Base-by-base conservation (phyloP, 441 rosid genomes). In the Erysimum cheiri region DNA sequence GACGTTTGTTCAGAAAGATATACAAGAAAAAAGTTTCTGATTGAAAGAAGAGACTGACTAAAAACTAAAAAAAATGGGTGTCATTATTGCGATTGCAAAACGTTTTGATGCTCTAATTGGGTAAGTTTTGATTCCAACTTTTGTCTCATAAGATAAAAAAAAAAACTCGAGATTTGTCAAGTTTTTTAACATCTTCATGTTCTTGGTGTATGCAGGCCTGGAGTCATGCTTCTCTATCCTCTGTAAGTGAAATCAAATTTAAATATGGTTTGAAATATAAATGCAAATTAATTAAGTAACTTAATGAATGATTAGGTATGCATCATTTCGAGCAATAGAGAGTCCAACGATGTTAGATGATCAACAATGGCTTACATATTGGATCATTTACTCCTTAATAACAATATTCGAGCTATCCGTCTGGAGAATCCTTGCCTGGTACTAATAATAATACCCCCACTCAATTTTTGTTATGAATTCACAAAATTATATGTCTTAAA, bases 171-270 rank as follows among this genome's bases (percentile, higher is more conserved):
- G 22, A 36, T 36, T 43, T 66, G 32, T 33, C 6, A 64, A 40
- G 5, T 4, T 12, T 44, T 66, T 44, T 66, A 54, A 74, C 35
- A 60, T 55, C 28, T 54, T 63, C 24, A 14, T 32, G 36, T 73
- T 55, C 3, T 9, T 67, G 68, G 40, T 70, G 61, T 56, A 50
- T 70, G 44, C 88, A 92, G 97, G 77, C 96, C 97, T 0, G 96
- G 91, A 60, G 83, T 89, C 54, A 92, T 89, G 98, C 93, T 92
- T 74, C 86, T 92, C 64, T 89, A 85, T 69, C 98, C 98, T 15
- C 41, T 92, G 98, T 92, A 83, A 87, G 98, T 85, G 43, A 37
- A 32, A n/a, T 3, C 11, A 31, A 32, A 8, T 1, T 37, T 26
- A 13, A 35, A 7, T 12, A 1, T 48, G 63, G 28, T 50, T 17